A percentile compares a stretch with the other conserved stretches of the same genome.
phyloP scores from a whole-genome alignment of 2,329 filamentous ascomycete species.

The Hyphodiscus sp. region DNA sequence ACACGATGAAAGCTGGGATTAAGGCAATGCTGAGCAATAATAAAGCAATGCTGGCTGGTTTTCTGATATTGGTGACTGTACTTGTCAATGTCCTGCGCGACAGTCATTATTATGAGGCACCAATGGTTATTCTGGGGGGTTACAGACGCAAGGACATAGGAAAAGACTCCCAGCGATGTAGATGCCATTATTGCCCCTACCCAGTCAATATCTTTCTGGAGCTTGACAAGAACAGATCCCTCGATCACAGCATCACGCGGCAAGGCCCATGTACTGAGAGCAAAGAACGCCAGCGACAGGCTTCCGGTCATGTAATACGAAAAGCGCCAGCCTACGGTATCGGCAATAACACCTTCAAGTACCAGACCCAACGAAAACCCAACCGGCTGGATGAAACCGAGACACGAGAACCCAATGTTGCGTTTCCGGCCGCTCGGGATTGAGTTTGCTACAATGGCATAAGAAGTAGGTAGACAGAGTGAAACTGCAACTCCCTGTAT shows the following conservation, averaged over 20 bases:
- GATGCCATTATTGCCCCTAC: constrained; percentile 43
- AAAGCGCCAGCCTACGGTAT: constrained; percentile 41
- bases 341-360: constrained; percentile 41
- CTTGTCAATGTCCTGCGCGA: constrained; percentile 30
- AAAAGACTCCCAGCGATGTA: constrained; percentile 40
- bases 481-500: constrained; percentile 40
- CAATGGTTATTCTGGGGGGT: not conserved
- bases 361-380: constrained; percentile 46
- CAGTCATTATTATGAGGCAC: not conserved
- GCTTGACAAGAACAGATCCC: constrained; percentile 25
- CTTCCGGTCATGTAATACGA: constrained; percentile 38
- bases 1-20: constrained; percentile 45
- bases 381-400: constrained; percentile 41
- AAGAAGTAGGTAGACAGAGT: constrained; percentile 42
- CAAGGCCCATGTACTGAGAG: constrained; percentile 32
- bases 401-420: constrained; percentile 37
- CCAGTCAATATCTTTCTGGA: constrained; percentile 46
- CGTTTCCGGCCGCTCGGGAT: constrained; percentile 33
- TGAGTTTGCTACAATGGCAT: constrained; percentile 41
- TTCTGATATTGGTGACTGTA: constrained; percentile 35
- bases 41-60: constrained; percentile 38
- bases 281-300: constrained; percentile 32
- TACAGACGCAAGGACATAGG: constrained; percentile 48
- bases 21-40: constrained; percentile 37
- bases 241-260: constrained; percentile 26